phyloP scores from a whole-genome alignment of 73 alveolate species.

The Paramecium sexaurelia region DNA sequence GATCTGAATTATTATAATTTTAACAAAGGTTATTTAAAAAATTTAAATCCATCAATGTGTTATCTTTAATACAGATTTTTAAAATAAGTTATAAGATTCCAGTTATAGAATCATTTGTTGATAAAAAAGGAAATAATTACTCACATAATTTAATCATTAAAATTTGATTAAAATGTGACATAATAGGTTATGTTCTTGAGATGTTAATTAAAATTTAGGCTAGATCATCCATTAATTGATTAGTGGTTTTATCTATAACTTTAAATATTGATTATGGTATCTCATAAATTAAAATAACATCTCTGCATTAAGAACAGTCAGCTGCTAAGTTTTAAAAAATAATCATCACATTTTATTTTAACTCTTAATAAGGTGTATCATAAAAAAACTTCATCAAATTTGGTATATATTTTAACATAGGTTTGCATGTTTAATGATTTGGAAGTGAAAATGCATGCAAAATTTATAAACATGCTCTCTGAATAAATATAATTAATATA shows the following conservation, averaged over 20 bases:
- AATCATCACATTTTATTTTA: background rate
- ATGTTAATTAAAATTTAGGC: background rate
- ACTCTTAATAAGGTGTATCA: background rate
- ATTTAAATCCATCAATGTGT: background rate
- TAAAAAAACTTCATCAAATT: background rate
- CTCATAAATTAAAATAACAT: background rate
- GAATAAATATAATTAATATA: background rate
- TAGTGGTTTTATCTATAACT: background rate
- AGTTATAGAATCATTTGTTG: background rate
- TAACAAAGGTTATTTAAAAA: background rate
- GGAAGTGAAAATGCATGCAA: background rate
- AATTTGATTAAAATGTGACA: background rate
- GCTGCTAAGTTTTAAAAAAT: background rate
- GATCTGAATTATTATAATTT: background rate
- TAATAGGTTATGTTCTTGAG: background rate
- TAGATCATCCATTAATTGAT: background rate
- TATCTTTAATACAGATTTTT: background rate
- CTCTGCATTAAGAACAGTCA: constrained; percentile 37
- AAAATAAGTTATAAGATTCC: constrained; percentile 6
- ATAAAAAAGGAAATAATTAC: background rate
- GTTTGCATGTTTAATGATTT: background rate
- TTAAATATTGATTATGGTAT: background rate
- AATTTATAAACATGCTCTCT: constrained; percentile 5
- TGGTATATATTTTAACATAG: background rate
- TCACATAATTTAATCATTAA: background rate